A percentile compares a stretch with the other conserved stretches of the same genome.
phyloP scores from a whole-genome alignment of 768 basidiomycete genomes.

The Phanerodontia chrysosporium region DNA sequence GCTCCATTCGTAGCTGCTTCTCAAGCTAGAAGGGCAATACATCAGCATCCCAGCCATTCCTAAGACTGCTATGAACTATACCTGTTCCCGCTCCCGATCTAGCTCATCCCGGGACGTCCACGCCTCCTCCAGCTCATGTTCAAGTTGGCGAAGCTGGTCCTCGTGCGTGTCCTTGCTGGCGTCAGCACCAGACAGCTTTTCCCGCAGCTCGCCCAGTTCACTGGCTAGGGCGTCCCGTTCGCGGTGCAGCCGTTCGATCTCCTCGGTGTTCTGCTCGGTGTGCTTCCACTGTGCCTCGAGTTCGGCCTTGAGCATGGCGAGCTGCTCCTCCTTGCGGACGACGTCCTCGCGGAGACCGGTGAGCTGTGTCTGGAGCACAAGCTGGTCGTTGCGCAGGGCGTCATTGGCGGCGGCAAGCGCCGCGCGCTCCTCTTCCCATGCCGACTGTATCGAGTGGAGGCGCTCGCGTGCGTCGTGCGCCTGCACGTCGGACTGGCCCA shows the following conservation, averaged over 20 bases:
- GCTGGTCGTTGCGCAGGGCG: slow-evolving; percentile 41
- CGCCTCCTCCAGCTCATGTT: slow-evolving; percentile 50
- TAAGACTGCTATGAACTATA: slow-evolving; percentile 24
- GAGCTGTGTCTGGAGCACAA: slow-evolving; percentile 36
- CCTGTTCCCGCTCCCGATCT: slow-evolving; percentile 55
- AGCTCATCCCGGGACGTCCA: slow-evolving; percentile 48
- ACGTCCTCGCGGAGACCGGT: slow-evolving; percentile 34
- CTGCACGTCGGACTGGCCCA: no score
- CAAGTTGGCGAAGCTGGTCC: slow-evolving; percentile 50
- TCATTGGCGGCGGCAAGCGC: slow-evolving; percentile 40
- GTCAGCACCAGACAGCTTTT: slow-evolving; percentile 41
- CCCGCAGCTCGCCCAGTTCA: slow-evolving; percentile 24
- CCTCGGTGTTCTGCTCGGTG: slow-evolving; percentile 53
- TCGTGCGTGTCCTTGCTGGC: slow-evolving; percentile 53
- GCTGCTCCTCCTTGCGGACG: slow-evolving; percentile 25
- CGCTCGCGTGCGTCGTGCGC: slow-evolving; percentile 37
- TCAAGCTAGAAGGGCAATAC: slow-evolving; percentile 37
- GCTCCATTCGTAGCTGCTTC: slow-evolving; percentile 48
- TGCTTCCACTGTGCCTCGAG: slow-evolving; percentile 69
- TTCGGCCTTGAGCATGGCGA: slow-evolving; percentile 49
- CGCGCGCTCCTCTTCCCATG: slow-evolving; percentile 50
- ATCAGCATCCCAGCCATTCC: not conserved
- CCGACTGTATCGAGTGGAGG: slow-evolving; percentile 32
- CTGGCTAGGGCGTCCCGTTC: slow-evolving; percentile 26
- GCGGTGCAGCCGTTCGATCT: slow-evolving; percentile 33